phyloP scores from a whole-genome alignment of 495 filamentous ascomycete species.

The Aspergillus sparsus region DNA sequence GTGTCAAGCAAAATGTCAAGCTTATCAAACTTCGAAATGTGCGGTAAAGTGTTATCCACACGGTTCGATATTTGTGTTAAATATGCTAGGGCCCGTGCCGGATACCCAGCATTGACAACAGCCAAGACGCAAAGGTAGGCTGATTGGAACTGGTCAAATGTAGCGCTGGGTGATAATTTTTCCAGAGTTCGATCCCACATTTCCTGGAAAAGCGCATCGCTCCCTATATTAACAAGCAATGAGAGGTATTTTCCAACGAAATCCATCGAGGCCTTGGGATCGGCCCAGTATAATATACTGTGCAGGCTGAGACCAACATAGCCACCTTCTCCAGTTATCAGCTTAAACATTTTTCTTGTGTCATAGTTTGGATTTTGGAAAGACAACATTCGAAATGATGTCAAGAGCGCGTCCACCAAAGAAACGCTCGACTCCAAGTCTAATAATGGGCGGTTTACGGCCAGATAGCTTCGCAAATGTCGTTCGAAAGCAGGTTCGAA shows the following conservation, averaged over 20 bases:
- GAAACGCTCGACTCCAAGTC: slow-evolving; percentile 6
- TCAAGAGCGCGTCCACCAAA: slow-evolving; percentile 27
- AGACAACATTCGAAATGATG: slow-evolving; percentile 23
- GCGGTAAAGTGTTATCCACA: slow-evolving; percentile 27
- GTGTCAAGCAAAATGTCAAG: slow-evolving; percentile 26
- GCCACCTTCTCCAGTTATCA: slow-evolving; percentile 31
- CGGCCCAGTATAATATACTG: slow-evolving; percentile 27
- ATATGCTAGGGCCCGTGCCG: slow-evolving; percentile 26
- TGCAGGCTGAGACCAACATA: slow-evolving; percentile 21
- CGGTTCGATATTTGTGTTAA: slow-evolving; percentile 33
- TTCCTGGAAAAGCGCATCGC: slow-evolving; percentile 13
- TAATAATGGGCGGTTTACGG: slow-evolving; percentile 5
- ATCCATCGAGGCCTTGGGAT: neutral
- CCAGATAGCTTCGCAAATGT: slow-evolving; percentile 26
- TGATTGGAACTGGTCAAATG: slow-evolving; percentile 13
- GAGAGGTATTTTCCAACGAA: slow-evolving; percentile 24
- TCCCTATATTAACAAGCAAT: slow-evolving; percentile 29
- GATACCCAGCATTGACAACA: slow-evolving; percentile 22
- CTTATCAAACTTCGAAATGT: slow-evolving; percentile 24
- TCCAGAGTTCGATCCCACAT: slow-evolving; percentile 30
- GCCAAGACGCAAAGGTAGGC: slow-evolving; percentile 31
- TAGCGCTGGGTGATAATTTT: neutral
- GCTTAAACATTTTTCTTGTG: slow-evolving; percentile 23
- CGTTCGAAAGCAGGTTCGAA: slow-evolving; percentile 29
- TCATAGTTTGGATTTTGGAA: slow-evolving; percentile 32